Base-by-base conservation (phyloP, 2,329 filamentous ascomycete genomes). In the Sclerotinia trifoliorum region DNA sequence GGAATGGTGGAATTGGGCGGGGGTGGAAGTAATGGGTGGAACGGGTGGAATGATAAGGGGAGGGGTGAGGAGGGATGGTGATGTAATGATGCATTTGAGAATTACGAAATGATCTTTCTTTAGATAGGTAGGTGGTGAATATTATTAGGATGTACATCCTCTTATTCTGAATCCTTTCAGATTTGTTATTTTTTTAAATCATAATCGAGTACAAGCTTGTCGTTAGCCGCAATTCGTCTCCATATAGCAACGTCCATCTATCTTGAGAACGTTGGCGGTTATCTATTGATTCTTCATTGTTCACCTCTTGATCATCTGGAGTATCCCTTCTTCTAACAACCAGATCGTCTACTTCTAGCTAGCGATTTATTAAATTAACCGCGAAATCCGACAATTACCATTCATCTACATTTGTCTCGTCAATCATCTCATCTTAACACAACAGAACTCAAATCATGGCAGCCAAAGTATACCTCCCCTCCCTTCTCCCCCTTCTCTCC, bases 371-470 rank as follows among this genome's bases (percentile, higher is more conserved):
- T 15, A 42, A 32, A 24, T 3, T 8, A 15, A 24, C 32, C 35
- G 39, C 11, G 24, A 1, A 52, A 6, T 8, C 5, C 6, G 29
- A 35, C 2, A 39, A 39, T 39, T 29, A 19, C 5, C 44, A 49
- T 46, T 17, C 15, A 54, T 32, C 24, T 24, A n/a, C 24, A 26
- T 65, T 7, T n/a, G 21, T 55, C 19, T n/a, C 7, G 39, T 19
- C 32, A 55, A 55, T 35, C 26, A 63, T 42, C 58, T 32, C 35
- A 29, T 1, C n/a, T 2, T 3, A 26, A 26, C 24, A 1, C 29
- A 39, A n/a, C 19, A 6, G 8, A 49, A 15, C 17, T 24, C 8
- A 10, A n/a, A 60, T 24, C 44, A 66, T 66, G 64, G 64, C 64
- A 60, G 44, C 64, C 7, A 66, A 66, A 54, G 65, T 62, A 55